These are phyloP conservation scores for Penicillium sp. DNA, from an alignment of 2,329 filamentous ascomycete species.

Conservation along the genomic window DNA sequence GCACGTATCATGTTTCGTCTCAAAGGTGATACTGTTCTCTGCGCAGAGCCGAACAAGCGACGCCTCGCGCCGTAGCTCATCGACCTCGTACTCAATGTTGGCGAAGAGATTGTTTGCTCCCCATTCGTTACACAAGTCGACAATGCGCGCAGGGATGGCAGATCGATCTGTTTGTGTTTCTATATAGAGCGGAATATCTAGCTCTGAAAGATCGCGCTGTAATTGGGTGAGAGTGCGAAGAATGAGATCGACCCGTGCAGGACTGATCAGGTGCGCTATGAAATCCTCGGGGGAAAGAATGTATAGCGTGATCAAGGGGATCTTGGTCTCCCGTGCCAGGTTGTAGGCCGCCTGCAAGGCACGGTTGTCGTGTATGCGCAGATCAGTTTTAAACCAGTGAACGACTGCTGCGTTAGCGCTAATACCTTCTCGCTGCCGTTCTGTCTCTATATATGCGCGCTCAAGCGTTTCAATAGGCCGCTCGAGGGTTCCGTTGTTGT, in stretches of 20 bases:
- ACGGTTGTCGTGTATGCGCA: conserved; percentile 75
- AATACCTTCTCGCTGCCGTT: conserved; percentile 57
- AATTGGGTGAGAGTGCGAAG: conserved; percentile 72
- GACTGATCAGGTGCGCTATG: conserved; percentile 76
- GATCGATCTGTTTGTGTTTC: conserved; percentile 72
- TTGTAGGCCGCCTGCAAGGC: conserved; percentile 69
- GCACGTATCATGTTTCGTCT: conserved; percentile 80
- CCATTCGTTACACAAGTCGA: conserved; percentile 73
- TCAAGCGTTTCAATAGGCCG: conserved; percentile 74
- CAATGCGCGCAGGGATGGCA: conserved; percentile 63
- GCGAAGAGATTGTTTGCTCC: conserved; percentile 75
- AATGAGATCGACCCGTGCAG: conserved; percentile 78
- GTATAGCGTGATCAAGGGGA: conserved; percentile 78
- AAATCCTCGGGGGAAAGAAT: conserved; percentile 83
- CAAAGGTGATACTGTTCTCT: conserved; percentile 68
- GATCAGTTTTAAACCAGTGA: conserved; percentile 89
- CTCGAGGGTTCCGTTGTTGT: conserved; percentile 70
- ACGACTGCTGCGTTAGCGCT: conserved; percentile 68
- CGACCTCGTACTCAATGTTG: conserved; percentile 91
- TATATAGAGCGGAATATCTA: conserved; percentile 79
- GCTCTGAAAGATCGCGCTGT: conserved; percentile 66
- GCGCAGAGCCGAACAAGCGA: conserved; percentile 65
- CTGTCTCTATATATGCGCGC: conserved; percentile 65
- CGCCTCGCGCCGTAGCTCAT: conserved; percentile 81
- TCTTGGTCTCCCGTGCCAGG: conserved; percentile 67